A percentile compares a stretch with the other conserved stretches of the same genome.
These are phyloP conservation scores for Microbotryum scabiosae DNA, from an alignment of 1,284 basidiomycete genomes.

Conservation along the genomic window DNA sequence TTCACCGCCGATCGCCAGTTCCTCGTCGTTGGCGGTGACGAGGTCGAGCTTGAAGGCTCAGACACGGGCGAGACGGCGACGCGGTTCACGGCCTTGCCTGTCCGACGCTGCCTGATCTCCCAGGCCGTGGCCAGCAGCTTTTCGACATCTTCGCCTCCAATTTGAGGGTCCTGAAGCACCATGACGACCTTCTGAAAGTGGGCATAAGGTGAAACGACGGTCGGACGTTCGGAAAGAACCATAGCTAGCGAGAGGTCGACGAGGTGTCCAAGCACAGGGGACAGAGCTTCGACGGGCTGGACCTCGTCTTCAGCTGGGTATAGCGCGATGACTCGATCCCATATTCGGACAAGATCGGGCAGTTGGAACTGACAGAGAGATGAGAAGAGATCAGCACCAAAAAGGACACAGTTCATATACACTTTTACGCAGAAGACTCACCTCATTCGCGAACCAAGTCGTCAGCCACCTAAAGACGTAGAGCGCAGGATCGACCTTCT, in stretches of 20 bases:
- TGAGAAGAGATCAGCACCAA: too few species aligned
- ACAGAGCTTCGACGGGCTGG: slow-evolving; percentile 11
- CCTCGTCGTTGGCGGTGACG: neutral
- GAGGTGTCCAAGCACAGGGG: slow-evolving; percentile 25
- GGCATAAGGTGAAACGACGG: slow-evolving; percentile 16
- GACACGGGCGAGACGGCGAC: too few species aligned
- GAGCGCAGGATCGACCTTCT: slow-evolving; percentile 13
- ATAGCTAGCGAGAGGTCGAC: slow-evolving; percentile 25
- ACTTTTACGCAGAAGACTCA: neutral
- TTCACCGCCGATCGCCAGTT: slow-evolving; percentile 1
- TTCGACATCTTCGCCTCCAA: slow-evolving; percentile 21
- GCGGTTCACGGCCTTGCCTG: slow-evolving; percentile 4
- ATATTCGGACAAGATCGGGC: slow-evolving; percentile 25
- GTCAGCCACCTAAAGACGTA: slow-evolving; percentile 25
- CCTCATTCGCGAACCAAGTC: slow-evolving; percentile 26
- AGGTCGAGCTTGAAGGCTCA: neutral
- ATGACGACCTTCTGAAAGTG: slow-evolving; percentile 13
- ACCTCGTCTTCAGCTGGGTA: slow-evolving; percentile 10
- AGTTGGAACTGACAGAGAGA: slow-evolving; percentile 12
- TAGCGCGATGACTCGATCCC: slow-evolving; percentile 27
- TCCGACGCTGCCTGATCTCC: slow-evolving; percentile 22
- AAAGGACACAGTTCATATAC: too few species aligned
- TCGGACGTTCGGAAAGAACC: slow-evolving; percentile 14
- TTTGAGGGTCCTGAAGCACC: slow-evolving; percentile 10
- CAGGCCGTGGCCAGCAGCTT: slow-evolving; percentile 15